These are phyloP conservation scores for Parafenestella ontariensis DNA, from an alignment of 2,329 filamentous ascomycete genomes.

Conservation along the genomic window DNA sequence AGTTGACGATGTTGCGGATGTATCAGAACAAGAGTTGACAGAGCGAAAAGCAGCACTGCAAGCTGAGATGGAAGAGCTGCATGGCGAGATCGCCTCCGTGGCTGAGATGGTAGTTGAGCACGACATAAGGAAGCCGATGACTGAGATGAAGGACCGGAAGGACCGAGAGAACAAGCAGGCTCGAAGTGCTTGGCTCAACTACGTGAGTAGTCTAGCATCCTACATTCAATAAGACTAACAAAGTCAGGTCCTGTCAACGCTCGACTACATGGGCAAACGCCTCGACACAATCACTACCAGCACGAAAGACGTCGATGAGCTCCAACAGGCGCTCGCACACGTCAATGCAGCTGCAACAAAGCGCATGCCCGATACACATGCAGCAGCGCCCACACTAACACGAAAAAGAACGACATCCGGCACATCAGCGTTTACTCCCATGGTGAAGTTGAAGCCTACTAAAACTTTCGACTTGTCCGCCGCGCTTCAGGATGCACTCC, in stretches of 20 bases:
- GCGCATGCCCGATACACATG: constrained; percentile 28
- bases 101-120: constrained; percentile 75
- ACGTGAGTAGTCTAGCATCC: constrained; percentile 37
- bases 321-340: constrained; percentile 42
- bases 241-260: constrained; percentile 44
- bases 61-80: constrained; percentile 72
- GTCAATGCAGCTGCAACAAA: constrained; percentile 33
- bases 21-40: constrained; percentile 53
- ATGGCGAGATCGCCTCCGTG: constrained; percentile 72
- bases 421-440: constrained; percentile 35
- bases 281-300: constrained; percentile 36
- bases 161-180: constrained; percentile 45
- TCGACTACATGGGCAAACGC: constrained; percentile 52
- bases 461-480: constrained; percentile 38
- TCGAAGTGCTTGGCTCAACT: constrained; percentile 52
- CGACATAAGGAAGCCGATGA: constrained; percentile 69
- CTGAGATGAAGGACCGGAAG: constrained; percentile 49
- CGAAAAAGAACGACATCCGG: constrained; percentile 32
- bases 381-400: constrained; percentile 20
- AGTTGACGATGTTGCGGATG: constrained; percentile 11
- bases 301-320: constrained; percentile 34
- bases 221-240: constrained; percentile 9
- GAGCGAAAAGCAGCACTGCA: constrained; percentile 63
- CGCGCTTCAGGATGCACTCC: constrained; percentile 44
- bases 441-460: constrained; percentile 38